Evolutionary conservation across 1,139 yeast genomes (phyloP).

Genomic region (Kazachstania sp.): DNA sequence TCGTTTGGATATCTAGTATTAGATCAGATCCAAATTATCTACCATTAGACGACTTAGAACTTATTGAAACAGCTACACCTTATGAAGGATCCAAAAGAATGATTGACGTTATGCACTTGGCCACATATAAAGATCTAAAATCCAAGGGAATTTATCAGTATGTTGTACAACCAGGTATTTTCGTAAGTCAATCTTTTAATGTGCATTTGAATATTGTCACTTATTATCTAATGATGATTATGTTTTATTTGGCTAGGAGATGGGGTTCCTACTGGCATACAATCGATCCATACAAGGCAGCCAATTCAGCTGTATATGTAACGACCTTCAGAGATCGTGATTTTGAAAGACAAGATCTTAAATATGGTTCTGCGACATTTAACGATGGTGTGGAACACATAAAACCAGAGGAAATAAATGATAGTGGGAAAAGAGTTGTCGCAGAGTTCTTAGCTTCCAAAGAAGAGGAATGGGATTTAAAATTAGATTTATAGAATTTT

Average conservation of each 20-base stretch:
- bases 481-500: conserved; percentile 58
- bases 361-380: conserved; percentile 68
- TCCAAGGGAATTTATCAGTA: conserved; percentile 55
- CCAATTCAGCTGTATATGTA: conserved; percentile 68
- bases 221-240: conserved; percentile 71
- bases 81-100: conserved; percentile 90
- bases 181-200: conserved; percentile 72
- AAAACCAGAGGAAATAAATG: conserved; percentile 45
- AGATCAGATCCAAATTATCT: conserved; percentile 67
- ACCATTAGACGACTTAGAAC: conserved; percentile 67
- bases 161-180: conserved; percentile 92
- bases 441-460: conserved; percentile 48
- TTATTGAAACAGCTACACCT: conserved; percentile 52
- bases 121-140: conserved; percentile 47
- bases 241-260: conserved; percentile 80
- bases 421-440: conserved; percentile 58
- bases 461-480: conserved; percentile 55
- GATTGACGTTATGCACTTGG: conserved; percentile 73
- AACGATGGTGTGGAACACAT: conserved; percentile 58
- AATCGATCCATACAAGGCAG: conserved; percentile 80
- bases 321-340: conserved; percentile 41
- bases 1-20: conserved; percentile 81
- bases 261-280: conserved; percentile 83
- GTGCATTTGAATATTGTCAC: conserved; percentile 68
- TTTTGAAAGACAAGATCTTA: conserved; percentile 43